Evolutionary conservation across 331 rosid species (phyloP), one percentile per base, ranked within the genome.

Genomic region (Rosa hybrid): DNA sequence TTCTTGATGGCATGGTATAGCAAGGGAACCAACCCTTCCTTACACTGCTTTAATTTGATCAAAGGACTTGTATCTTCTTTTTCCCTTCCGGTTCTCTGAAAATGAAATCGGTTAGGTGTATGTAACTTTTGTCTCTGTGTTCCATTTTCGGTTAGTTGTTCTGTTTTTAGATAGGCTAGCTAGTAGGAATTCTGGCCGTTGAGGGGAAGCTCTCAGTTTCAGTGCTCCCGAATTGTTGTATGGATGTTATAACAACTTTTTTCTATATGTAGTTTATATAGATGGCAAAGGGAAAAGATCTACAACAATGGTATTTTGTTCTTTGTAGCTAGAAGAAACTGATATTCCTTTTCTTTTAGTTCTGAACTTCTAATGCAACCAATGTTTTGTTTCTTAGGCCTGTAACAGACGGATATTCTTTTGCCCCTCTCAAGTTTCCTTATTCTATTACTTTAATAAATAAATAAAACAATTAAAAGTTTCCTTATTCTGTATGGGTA

Each of bases 1-100:
- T 90, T 93, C 87, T 88, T 93, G n/a, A 93, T 67, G 3, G 81
- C 96, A 72, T 87, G 97, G 77, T 89, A 57, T 18, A 93, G 88
- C 87, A 78, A 90, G n/a, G 98, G 98, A 80, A 93, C 86, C 78
- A 91, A 84, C 12, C 96, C 98, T 76, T 93, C 98, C 98, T 91
- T 92, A 67, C 12, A 44, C 34, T 71, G 41, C 71, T 3, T 53
- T 21, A 60, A 21, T 60, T 60, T 57, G 64, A 21, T 23, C 67
- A 53, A 60, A 9, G 38, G 34, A 9, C 65, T 0, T n/a, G 1
- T 5, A 8, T 57, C 27, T 57, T 57, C 12, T 50, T 50, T 13
- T 12, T 50, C 5, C 3, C 17, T 2, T 18, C 56, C 56, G 45
- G 45, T 41, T 50, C 56, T 13, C 17, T 50, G 6, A 57, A 57